Base-by-base conservation (phyloP, 2,329 filamentous ascomycete species). In the Alternaria sp. region DNA sequence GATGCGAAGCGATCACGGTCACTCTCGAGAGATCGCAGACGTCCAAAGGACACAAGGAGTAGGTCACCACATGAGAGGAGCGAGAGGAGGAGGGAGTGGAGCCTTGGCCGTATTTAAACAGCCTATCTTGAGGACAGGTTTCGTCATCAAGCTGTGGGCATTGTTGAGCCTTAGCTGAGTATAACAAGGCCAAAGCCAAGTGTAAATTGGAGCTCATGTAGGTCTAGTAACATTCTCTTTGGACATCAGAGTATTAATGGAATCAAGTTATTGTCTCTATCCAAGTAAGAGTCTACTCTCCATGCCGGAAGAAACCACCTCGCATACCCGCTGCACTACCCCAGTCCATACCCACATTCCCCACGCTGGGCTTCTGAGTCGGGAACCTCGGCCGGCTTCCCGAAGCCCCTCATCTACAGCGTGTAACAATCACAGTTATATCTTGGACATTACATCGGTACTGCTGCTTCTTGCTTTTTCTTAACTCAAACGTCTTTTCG, bases 1-100 rank as follows among this genome's bases (percentile, higher is more conserved):
- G 65, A 65, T 48, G 67, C 61, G 36, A 72, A 61, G 66, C 72
- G 66, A 72, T 57, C 71, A 70, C 46, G 71, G 70, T 61, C 72
- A 14, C 60, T 54, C 7, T 66, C 66, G 7, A 63, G 54, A 39
- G 65, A 70, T 13, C 58, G 57, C 21, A 58, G 61, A 21, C 58
- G 59, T n/a, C 58, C 45, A 11, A 58, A 58, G 63, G 29, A 66
- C 60, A 31, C 58, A 58, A 33, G 56, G 23, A 72, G 69, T 54
- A 62, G 60, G 28, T 72, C 69, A 33, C 69, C 69, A 21, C 60
- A 66, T 21, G 57, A 63, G 40, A 54, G 54, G 21, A 44, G 44
- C 11, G 54, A 64, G 33, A 60, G 48, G 52, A 60, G 54, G 28
- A 49, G 56, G 17, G 61, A 66, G 28, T 70, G 44, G 60, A 11